Conservation (phyloP, 768 basidiomycete genomes). For the Boletellus emodensis region DNA sequence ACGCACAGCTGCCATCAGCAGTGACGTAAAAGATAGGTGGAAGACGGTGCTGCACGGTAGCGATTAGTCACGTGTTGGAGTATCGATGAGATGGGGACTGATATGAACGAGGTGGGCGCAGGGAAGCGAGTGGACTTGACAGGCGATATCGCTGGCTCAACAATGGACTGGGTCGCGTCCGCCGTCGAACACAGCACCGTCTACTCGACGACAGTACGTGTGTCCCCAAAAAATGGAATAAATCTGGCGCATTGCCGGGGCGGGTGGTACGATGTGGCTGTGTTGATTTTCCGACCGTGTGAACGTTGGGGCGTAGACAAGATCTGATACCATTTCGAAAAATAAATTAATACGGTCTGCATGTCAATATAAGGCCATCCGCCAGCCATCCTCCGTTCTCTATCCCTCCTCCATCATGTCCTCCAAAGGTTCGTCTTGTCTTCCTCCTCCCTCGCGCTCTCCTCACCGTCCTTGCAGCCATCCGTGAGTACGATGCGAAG, state of each 20-base stretch:
- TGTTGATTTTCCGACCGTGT: conserved; percentile 26
- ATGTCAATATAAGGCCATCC: conserved; percentile 17
- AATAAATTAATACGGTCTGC: conserved; percentile 14
- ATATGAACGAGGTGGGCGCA: conserved; percentile 12
- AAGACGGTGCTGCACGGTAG: no score
- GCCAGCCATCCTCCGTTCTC: conserved; percentile 1
- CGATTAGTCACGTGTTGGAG: no score
- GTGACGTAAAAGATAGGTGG: background rate
- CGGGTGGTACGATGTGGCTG: conserved; percentile 22
- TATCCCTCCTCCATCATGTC: conserved; percentile 26
- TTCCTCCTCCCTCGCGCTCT: background rate
- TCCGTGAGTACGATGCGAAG: conserved; percentile 99
- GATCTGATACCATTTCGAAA: conserved; percentile 17
- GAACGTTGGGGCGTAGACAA: conserved; percentile 30
- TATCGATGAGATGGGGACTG: no score
- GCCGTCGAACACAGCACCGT: no score
- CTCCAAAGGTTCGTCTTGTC: conserved; percentile 27
- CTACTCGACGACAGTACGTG: no score
- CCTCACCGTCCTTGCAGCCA: conserved; percentile 44
- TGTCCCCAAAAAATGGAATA: no score
- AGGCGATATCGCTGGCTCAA: no score
- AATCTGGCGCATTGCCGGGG: no score
- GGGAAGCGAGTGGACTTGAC: background rate
- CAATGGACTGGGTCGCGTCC: no score
- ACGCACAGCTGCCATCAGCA: background rate